Evolutionary conservation across 2,329 filamentous ascomycete genomes (phyloP), one percentile per base, ranked within the genome.

Genomic region (Stagonosporopsis vannaccii): DNA sequence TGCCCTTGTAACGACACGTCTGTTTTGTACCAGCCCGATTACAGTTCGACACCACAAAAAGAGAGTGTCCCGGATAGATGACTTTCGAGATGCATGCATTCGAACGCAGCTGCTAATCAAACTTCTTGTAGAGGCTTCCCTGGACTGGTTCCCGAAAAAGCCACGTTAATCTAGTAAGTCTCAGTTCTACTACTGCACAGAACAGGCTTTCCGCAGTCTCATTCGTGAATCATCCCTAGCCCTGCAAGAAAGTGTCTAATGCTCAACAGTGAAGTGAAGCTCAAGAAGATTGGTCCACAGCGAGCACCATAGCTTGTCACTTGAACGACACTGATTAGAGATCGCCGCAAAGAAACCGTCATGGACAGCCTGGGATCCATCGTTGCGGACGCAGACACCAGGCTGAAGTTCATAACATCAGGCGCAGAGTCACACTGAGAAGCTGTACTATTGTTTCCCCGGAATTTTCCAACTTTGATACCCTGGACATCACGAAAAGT

Each of bases 91-190:
- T 23, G 37, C 19, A 40, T 25, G 17, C 37, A 23, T 23, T 28
- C 47, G 35, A 46, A 37, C 25, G 20, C 48, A 43, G 44, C 35
- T 36, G 65, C 71, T 74, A 54, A 73, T 64, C 17, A 47, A 30
- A 41, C 26, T 40, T 51, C 44, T 30, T 37, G 43, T 56, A 92
- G 90, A 67, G 92, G 91, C 52, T 95, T 93, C 81, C 86, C 89
- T 30, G 88, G 87, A 54, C 81, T 88, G 69, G 96, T 96, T 61
- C 92, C 92, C 59, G 78, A 87, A 35, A 85, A 89, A 68, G 80
- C 91, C n/a, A 86, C 83, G 63, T 83, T 96, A 60, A 84, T 96
- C 80, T 96, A 96, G 91, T 95, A 84, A 83, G 90, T 86, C 22
- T 32, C 52, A 44, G 5, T 30, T 20, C 11, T 9, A 30, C 35